These are phyloP conservation scores for Austroboletus niveus DNA, from an alignment of 1,284 basidiomycete species.

Conservation along the genomic window DNA sequence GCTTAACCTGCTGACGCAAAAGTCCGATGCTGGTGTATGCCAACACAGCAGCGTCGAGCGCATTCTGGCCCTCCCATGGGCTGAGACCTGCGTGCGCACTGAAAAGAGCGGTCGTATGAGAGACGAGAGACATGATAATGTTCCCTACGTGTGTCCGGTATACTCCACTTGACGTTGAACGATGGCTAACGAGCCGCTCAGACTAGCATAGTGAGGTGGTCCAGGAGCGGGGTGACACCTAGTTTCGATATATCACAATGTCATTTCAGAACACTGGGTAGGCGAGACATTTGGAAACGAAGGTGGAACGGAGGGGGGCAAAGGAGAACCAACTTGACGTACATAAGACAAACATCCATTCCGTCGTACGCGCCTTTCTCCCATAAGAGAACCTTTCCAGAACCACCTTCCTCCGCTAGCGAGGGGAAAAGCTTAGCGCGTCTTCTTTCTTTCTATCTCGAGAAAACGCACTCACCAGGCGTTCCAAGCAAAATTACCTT, in stretches of 20 bases:
- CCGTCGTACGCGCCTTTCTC: slow-evolving; percentile 62
- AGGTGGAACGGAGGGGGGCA: too few species aligned
- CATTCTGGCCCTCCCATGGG: slow-evolving; percentile 76
- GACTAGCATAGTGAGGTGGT: slow-evolving; percentile 46
- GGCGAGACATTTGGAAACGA: too few species aligned
- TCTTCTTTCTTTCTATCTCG: too few species aligned
- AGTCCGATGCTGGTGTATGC: slow-evolving; percentile 70
- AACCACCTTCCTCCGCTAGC: slow-evolving; percentile 69
- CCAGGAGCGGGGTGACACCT: slow-evolving; percentile 67
- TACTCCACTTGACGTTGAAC: slow-evolving; percentile 51
- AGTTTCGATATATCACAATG: not conserved
- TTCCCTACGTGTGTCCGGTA: slow-evolving; percentile 53
- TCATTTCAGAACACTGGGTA: not conserved
- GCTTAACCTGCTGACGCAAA: slow-evolving; percentile 69
- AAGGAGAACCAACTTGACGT: slow-evolving; percentile 6
- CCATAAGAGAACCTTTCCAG: slow-evolving; percentile 63
- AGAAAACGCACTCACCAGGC: slow-evolving; percentile 45
- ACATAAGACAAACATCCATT: slow-evolving; percentile 71
- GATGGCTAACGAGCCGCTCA: slow-evolving; percentile 53
- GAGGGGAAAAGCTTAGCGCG: not conserved
- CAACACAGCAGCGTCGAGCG: slow-evolving; percentile 73
- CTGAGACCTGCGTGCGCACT: slow-evolving; percentile 69
- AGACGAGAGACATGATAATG: not conserved
- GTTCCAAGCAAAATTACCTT: slow-evolving; percentile 72
- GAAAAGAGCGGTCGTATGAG: not conserved